These are phyloP conservation scores for Rehmannia glutinosa DNA, from an alignment of 257 asterid species.

Conservation along the genomic window DNA sequence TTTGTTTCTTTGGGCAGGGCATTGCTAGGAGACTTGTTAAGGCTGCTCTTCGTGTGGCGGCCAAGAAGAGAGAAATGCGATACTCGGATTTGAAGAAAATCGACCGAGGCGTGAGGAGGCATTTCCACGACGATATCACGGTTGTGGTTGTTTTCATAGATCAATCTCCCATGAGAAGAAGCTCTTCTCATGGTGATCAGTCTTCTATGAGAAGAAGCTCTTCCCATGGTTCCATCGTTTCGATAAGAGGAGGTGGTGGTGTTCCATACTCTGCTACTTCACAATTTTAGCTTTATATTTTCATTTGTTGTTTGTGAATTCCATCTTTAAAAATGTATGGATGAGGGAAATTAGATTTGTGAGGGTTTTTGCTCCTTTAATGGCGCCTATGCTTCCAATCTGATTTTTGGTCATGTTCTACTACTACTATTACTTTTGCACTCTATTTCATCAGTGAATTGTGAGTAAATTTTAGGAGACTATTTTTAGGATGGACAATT, in stretches of 20 bases:
- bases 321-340: not conserved
- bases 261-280: constrained; percentile 29
- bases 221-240: constrained; percentile 24
- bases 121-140: constrained; percentile 93
- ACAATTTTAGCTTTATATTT: constrained; percentile 21
- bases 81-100: constrained; percentile 87
- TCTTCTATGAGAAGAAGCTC: constrained; percentile 44
- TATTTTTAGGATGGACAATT: too few species aligned
- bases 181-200: constrained; percentile 14
- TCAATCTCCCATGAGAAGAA: constrained; percentile 30
- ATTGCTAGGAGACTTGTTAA: constrained; percentile 70
- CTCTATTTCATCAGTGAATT: too few species aligned
- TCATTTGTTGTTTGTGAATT: not conserved
- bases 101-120: constrained; percentile 86
- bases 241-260: constrained; percentile 46
- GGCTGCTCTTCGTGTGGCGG: constrained; percentile 76
- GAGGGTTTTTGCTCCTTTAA: not conserved
- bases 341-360: not conserved
- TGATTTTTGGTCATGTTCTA: not conserved
- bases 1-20: constrained; percentile 43
- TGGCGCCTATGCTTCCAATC: not conserved
- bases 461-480: too few species aligned
- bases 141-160: constrained; percentile 74
- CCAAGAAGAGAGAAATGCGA: constrained; percentile 93
- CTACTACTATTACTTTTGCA: too few species aligned